Base-by-base conservation (phyloP, 306 rosid species). In the Crotalaria pallida region DNA sequence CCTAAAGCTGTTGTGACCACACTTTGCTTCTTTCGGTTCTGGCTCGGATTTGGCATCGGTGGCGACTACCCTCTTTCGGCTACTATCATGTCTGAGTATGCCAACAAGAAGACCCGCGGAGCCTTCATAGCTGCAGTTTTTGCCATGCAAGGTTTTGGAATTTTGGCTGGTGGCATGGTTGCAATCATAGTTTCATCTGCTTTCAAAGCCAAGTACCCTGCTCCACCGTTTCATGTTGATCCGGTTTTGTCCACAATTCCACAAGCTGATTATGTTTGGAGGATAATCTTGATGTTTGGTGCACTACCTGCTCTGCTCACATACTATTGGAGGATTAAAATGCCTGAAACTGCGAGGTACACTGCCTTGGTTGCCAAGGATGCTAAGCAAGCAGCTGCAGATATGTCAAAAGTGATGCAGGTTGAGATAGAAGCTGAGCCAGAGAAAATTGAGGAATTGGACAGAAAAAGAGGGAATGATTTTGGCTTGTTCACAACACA, bases 11-110 rank as follows among this genome's bases (percentile, higher is more conserved):
- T 92, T 23, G 67, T 92, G 55, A 69, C 84, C 3, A 92, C 98
- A 0, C 83, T 89, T 2, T 89, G 98, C 58, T 92, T 92, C 79
- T 92, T 88, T 69, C 79, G 96, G 24, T 92, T 92, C 82, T 92
- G 96, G 98, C 86, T 92, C 10, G 98, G 98, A 5, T 89, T 89
- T 27, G 98, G 96, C 50, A 89, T 92, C 40, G 98, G 96, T 10
- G 98, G 98, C 1, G 96, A 92, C 73, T 92, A 92, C 85, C 98
- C 98, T 50, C 96, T 92, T 58, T 92, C 98, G 0, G 98, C 98
- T 21, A 92, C 98, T 2, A 92, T 92, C 73, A 92, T 89, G 96
- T 89, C 98, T 11, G 98, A 92, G 80, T 92, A 92, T 69, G 90
- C 96, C 18, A 92, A 92, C 61, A 92, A 89, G 72, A 92, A 72